Evolutionary conservation across 2,329 filamentous ascomycete genomes (phyloP), one percentile per base, ranked within the genome.

Genomic region (Trichocomaceae sp.): DNA sequence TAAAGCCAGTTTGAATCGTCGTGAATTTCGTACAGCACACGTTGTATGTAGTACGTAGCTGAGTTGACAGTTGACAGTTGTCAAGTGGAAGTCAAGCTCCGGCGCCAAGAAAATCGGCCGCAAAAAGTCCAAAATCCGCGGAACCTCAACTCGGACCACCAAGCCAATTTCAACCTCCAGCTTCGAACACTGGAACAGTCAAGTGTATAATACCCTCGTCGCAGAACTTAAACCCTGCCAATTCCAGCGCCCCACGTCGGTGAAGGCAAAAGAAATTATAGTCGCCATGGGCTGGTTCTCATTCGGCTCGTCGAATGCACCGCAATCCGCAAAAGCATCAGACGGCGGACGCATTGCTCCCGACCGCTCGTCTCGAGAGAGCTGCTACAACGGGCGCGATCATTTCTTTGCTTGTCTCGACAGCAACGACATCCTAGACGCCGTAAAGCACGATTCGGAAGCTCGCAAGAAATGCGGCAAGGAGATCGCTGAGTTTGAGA

Each of bases 351-450:
- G 79, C 63, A 82, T 91, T 64, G 90, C 91, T 5, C 93, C 93
- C n/a, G 88, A 89, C 67, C 86, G 92, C 60, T 83, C 80, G 60
- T 88, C 91, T 71, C 86, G 93, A 66, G 79, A 84, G 64, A 79
- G 82, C 66, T 99, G 93, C 82, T 99, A 92, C 87, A 87, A 90
- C 65, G 85, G 87, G 47, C 84, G 93, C 62, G 93, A 99, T 75
- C 74, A 75, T 59, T 97, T 93, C 79, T 97, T 95, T 72, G 75
- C 78, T 61, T 99, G 93, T 67, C 81, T 99, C 46, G 90, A 97
- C 73, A 80, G 81, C 61, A 80, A 90, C 76, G 76, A 80, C 66
- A 92, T 99, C 62, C 71, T 96, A 60, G 91, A 99, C 72, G 81
- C 82, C 50, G 77, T 89, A 57, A 78, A 74, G 64, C 75, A 77